Base-by-base conservation (phyloP, 352 stramenopile species). In the Globisporangium acanthophoron region DNA sequence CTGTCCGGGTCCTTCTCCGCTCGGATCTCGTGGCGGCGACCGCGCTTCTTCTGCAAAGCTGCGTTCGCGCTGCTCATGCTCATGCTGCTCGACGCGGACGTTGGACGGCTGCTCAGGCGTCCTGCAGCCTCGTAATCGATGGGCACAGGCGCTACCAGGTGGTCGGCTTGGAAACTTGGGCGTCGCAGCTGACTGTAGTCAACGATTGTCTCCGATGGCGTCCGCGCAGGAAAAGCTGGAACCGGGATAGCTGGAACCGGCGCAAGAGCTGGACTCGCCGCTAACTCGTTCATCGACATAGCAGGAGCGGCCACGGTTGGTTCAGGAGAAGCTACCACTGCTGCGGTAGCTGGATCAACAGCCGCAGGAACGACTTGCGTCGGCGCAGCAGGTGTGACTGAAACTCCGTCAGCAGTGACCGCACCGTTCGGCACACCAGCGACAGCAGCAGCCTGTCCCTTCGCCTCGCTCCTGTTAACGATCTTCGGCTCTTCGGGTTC, bases 21-120 rank as follows among this genome's bases (percentile, higher is more conserved):
- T 58, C 89, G 88, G 61, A 92, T 92, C 41, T 93, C 84, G 57
- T 93, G 81, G n/a, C 85, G 78, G 53, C 87, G 85, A 35, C 75
- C 68, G 9, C 74, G 76, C 58, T 90, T 94, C 37, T 76, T 63
- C 16, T 47, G 48, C 31, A 41, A 16, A 33, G 50, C 29, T 2
- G 27, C 37, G 0, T 20, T 62, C 24, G 60, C 52, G 41, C 20
- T 67, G 41, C 15, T 47, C 41, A 47, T 47, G 41, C 41, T 47
- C 41, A 47, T 47, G 41, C 41, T 47, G 44, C 61, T 68, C 20
- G 65, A 66, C 8, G 69, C 66, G 11, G 71, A 80, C 7, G 45
- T 56, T n/a, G 71, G 66, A 2, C 71, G 69, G 61, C 43, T 71
- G 41, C 5, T 47, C 41, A 12, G 18, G 6, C 41, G 41, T 29